Evolutionary conservation across 225 moss, liverwort and hornwort species (phyloP).

Genomic region (Marchantia polymorpha): DNA sequence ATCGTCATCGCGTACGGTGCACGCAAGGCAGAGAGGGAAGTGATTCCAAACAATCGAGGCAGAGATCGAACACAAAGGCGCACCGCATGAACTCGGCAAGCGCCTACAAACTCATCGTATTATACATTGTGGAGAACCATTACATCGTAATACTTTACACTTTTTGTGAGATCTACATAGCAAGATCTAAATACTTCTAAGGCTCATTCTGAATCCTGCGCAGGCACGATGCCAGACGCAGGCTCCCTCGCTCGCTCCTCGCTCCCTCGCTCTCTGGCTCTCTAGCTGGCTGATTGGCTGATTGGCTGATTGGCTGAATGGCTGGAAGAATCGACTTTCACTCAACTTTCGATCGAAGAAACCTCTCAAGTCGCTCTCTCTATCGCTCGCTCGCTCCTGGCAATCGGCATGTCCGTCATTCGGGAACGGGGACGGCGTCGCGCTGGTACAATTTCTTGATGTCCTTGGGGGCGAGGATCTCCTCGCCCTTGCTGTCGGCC

Average conservation of each 20-base stretch:
- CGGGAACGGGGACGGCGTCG: background rate
- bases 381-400: background rate
- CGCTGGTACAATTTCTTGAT: conserved; percentile 27
- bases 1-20: too few species aligned
- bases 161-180: conserved; percentile 14
- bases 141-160: conserved; percentile 15
- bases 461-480: conserved; percentile 22
- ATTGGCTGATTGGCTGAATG: too few species aligned
- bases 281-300: too few species aligned
- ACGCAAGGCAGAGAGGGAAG: too few species aligned
- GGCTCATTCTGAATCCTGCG: conserved; percentile 1
- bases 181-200: conserved; percentile 3
- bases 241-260: background rate
- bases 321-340: background rate
- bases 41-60: too few species aligned
- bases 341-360: background rate
- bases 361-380: background rate
- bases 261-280: too few species aligned
- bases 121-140: conserved; percentile 5
- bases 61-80: too few species aligned
- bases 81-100: background rate
- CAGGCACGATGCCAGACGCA: background rate
- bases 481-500: conserved; percentile 34
- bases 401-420: conserved; percentile 9
- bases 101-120: background rate